Percentiles rank a stretch among this genome's conserved stretches.
phyloP scores from a whole-genome alignment of 2,329 filamentous ascomycete species.

The Alternaria sp. region DNA sequence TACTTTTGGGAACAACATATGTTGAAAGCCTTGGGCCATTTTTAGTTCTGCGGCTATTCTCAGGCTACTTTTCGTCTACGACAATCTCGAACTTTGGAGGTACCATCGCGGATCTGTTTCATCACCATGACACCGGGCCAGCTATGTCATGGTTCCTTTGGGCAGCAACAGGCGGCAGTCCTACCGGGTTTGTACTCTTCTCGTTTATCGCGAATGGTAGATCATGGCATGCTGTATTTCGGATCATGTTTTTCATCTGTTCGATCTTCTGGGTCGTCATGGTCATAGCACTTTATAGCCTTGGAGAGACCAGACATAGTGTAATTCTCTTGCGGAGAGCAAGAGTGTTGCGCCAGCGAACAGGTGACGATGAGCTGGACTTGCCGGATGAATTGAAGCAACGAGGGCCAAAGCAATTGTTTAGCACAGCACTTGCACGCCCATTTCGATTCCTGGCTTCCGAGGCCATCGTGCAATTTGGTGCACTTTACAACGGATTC shows the following conservation, averaged over 20 bases:
- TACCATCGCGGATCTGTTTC: slow-evolving; percentile 57
- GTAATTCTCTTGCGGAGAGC: slow-evolving; percentile 54
- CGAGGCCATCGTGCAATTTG: slow-evolving; percentile 59
- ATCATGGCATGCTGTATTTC: slow-evolving; percentile 57
- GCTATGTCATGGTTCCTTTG: slow-evolving; percentile 57
- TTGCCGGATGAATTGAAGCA: slow-evolving; percentile 54
- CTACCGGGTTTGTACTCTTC: slow-evolving; percentile 58
- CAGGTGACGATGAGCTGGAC: slow-evolving; percentile 39
- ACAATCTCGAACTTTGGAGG: slow-evolving; percentile 55
- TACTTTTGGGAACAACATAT: slow-evolving; percentile 57
- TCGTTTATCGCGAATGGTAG: slow-evolving; percentile 56
- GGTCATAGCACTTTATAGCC: slow-evolving; percentile 46
- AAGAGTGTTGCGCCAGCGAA: slow-evolving; percentile 38
- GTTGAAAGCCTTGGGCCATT: slow-evolving; percentile 55
- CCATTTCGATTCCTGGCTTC: slow-evolving; percentile 59
- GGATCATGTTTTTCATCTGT: slow-evolving; percentile 58
- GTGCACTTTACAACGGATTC: slow-evolving; percentile 60
- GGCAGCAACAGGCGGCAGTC: slow-evolving; percentile 58
- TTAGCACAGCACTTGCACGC: slow-evolving; percentile 55
- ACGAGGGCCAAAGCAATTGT: slow-evolving; percentile 51
- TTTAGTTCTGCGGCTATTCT: slow-evolving; percentile 55
- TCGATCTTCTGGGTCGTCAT: slow-evolving; percentile 57
- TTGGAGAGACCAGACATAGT: slow-evolving; percentile 58
- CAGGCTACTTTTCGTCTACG: slow-evolving; percentile 56
- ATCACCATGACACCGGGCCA: slow-evolving; percentile 54